A percentile compares a stretch with the other conserved stretches of the same genome.
phyloP scores from a whole-genome alignment of 257 asterid genomes.

The Solanum pennellii region DNA sequence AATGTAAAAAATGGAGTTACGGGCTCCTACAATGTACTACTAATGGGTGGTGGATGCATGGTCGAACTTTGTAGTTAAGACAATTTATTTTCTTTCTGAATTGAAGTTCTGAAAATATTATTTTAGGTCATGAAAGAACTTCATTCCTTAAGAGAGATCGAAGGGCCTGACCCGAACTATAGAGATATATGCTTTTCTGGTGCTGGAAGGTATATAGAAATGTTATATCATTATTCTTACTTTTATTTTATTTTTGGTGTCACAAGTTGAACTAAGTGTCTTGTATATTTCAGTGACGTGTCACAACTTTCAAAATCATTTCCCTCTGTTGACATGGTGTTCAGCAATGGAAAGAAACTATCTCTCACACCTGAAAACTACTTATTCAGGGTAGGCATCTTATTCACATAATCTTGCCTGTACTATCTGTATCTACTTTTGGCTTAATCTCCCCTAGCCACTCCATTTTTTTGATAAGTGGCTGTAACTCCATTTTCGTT shows the following conservation, averaged over 20 bases:
- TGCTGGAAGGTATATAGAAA: conserved; percentile 70
- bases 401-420: background rate
- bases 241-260: background rate
- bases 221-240: background rate
- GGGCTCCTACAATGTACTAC: background rate
- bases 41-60: background rate
- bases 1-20: background rate
- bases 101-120: conserved; percentile 7
- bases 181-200: conserved; percentile 90
- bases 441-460: background rate
- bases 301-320: conserved; percentile 58
- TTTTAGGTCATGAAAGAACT: conserved; percentile 59
- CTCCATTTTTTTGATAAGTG: background rate
- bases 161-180: conserved; percentile 87
- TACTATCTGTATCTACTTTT: background rate
- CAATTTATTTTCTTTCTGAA: background rate
- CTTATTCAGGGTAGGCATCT: conserved; percentile 69
- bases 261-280: background rate
- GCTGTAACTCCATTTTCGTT: background rate
- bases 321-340: conserved; percentile 85
- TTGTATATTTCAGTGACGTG: conserved; percentile 44
- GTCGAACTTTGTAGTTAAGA: background rate
- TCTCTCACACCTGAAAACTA: conserved; percentile 84
- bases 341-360: conserved; percentile 72
- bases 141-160: conserved; percentile 56